Percentiles rank a stretch among this genome's conserved stretches.
phyloP scores from a whole-genome alignment of 768 basidiomycete genomes.

The Leccinum imitatum region DNA sequence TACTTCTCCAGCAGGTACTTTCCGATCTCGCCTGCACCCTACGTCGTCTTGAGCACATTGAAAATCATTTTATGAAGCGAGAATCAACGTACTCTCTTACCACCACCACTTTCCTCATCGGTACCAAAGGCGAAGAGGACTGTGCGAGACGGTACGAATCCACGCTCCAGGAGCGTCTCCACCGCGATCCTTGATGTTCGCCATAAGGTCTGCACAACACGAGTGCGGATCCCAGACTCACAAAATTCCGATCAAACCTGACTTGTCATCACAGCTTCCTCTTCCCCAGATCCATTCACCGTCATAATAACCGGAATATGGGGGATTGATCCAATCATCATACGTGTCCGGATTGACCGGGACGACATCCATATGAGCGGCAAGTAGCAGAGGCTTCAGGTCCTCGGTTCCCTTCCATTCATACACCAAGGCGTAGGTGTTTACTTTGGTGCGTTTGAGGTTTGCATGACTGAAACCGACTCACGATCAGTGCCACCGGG shows the following conservation, averaged over 20 bases:
- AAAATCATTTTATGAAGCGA: background rate
- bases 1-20: constrained; percentile 41
- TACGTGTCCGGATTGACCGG: constrained; percentile 47
- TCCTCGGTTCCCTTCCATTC: constrained; percentile 55
- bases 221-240: constrained; percentile 16
- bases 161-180: constrained; percentile 29
- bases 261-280: constrained; percentile 47
- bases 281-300: constrained; percentile 49
- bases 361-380: constrained; percentile 52
- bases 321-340: constrained; percentile 47
- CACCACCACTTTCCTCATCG: constrained; percentile 45
- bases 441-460: constrained; percentile 53
- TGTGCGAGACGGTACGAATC: constrained; percentile 31
- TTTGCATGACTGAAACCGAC: constrained; percentile 39
- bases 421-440: constrained; percentile 61
- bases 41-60: background rate
- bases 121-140: constrained; percentile 41
- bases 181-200: constrained; percentile 22
- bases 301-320: constrained; percentile 49
- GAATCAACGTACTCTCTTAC: constrained; percentile 30
- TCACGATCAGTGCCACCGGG: background rate
- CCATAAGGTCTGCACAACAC: background rate
- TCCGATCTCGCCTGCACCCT: constrained; percentile 46
- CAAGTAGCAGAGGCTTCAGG: constrained; percentile 55
- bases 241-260: constrained; percentile 35